Base-by-base conservation (phyloP, 2,329 filamentous ascomycete species). In the Ophiostoma australiae region DNA sequence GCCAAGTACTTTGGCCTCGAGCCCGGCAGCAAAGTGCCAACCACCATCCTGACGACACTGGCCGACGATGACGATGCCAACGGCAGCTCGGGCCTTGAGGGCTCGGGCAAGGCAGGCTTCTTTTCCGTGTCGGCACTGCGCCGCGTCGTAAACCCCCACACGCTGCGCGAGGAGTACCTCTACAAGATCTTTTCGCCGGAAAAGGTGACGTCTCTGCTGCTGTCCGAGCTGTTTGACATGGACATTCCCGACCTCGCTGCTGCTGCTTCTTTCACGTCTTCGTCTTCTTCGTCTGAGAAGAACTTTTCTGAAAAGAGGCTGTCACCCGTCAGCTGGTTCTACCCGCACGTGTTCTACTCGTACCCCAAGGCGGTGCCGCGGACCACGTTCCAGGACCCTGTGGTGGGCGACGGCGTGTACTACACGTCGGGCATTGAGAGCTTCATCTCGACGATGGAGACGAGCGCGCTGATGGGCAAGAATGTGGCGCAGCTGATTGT, bases 381-480 rank as follows among this genome's bases (percentile, higher is more conserved):
- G 0, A 89, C 93, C 0, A 94, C 91, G 0, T 99, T 98, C 78
- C 93, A 97, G 75, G 90, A 95, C 73, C 87, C 90, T 3, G 82
- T 89, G 73, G 78, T 97, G 3, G 89, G 87, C 5, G 80, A 85
- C 7, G 87, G 87, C 0, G 76, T 94, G 17, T 95, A 89, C 79
- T 91, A 91, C 77, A 90, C 89, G 0, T 88, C 87, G 13, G 89
- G 87, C 2, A 96, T 98, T 63, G 94, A 98, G 81, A 90, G 90
- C 75, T 97, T 99, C 78, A 96, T 98, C 75, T 95, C 91, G 11
- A 97, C 93, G 0, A 98, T 99, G 95, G 95, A 99, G 83, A 97
- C 95, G 7, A 97, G 90, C 78, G 91, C 92, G 1, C 80, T 98
- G 75, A 95, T 95, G 88, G 95, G 95, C 0, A 92, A 87, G 85